Percentiles rank a stretch among this genome's conserved stretches.
Conservation (phyloP, 331 rosid genomes). For the Acacia concinna region DNA sequence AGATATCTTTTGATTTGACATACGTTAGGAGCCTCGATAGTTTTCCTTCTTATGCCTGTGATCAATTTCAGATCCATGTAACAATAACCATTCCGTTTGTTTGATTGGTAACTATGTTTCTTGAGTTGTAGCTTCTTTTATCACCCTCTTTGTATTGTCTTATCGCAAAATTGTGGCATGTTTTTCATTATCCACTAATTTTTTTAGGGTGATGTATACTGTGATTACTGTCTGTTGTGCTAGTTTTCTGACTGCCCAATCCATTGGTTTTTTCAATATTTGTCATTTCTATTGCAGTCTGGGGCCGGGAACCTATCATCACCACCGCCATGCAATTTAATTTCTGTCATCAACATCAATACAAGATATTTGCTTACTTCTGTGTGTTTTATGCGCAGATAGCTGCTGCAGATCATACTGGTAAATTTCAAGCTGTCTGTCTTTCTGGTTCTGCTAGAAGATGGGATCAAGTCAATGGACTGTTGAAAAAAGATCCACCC, state of each 20-base stretch:
- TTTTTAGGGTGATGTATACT: neutral
- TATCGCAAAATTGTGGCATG: neutral
- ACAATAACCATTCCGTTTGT: neutral
- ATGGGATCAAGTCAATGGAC: slow-evolving; percentile 75
- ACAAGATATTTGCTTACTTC: slow-evolving; percentile 19
- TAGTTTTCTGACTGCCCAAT: neutral
- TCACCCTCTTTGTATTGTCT: neutral
- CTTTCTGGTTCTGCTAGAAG: slow-evolving; percentile 34
- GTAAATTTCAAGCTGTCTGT: slow-evolving; percentile 4
- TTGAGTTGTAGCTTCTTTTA: neutral
- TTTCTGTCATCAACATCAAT: slow-evolving; percentile 6
- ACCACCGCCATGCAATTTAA: neutral
- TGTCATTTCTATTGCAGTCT: neutral
- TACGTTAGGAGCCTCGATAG: neutral
- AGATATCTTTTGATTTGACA: neutral
- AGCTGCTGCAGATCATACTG: slow-evolving; percentile 2
- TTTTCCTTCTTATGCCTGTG: neutral
- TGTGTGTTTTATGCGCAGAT: slow-evolving; percentile 18
- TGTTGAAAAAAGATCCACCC: slow-evolving; percentile 44
- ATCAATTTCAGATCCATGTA: neutral
- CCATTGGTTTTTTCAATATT: neutral
- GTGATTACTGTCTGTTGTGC: neutral
- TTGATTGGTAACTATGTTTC: neutral
- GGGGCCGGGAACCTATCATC: neutral
- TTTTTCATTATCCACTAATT: neutral